Conservation (phyloP, 2,329 filamentous ascomycete genomes). For the Hymenoscyphus fraxineus region DNA sequence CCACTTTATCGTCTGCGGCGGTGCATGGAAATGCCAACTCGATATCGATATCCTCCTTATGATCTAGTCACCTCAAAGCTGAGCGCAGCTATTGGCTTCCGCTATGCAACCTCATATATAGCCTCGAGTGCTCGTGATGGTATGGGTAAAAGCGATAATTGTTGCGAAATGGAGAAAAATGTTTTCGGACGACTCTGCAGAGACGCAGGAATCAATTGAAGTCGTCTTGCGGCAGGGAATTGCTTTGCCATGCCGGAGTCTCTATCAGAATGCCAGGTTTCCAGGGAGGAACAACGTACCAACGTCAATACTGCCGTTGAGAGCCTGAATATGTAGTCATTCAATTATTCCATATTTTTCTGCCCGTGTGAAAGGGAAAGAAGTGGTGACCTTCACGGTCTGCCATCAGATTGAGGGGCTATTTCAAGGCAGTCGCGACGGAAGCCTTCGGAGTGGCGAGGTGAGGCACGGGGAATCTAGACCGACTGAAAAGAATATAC, state of each 20-base stretch:
- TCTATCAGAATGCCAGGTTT: conserved; percentile 49
- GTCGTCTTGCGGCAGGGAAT: conserved; percentile 44
- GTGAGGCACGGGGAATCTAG: too few species aligned
- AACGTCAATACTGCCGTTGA: conserved; percentile 48
- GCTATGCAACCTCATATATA: conserved; percentile 62
- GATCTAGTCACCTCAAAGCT: too few species aligned
- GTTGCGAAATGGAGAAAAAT: conserved; percentile 55
- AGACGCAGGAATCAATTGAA: conserved; percentile 50
- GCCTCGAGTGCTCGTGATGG: conserved; percentile 62
- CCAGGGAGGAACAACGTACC: conserved; percentile 60
- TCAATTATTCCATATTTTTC: conserved; percentile 39
- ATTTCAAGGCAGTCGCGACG: conserved; percentile 27
- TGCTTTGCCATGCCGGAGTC: conserved; percentile 59
- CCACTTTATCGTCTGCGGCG: too few species aligned
- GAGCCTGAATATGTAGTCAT: conserved; percentile 40
- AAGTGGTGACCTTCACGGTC: conserved; percentile 14
- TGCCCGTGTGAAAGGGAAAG: conserved; percentile 41
- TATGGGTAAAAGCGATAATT: conserved; percentile 62
- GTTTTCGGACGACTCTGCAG: conserved; percentile 61
- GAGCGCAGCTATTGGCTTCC: conserved; percentile 32
- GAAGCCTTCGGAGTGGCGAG: conserved; percentile 15
- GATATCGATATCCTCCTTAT: too few species aligned
- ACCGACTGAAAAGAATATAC: too few species aligned
- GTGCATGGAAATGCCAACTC: too few species aligned
- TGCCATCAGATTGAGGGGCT: too few species aligned